A percentile compares a stretch with the other conserved stretches of the same genome.
phyloP scores from a whole-genome alignment of 805 yeast genomes.

The Metschnikowia gelsemii region DNA sequence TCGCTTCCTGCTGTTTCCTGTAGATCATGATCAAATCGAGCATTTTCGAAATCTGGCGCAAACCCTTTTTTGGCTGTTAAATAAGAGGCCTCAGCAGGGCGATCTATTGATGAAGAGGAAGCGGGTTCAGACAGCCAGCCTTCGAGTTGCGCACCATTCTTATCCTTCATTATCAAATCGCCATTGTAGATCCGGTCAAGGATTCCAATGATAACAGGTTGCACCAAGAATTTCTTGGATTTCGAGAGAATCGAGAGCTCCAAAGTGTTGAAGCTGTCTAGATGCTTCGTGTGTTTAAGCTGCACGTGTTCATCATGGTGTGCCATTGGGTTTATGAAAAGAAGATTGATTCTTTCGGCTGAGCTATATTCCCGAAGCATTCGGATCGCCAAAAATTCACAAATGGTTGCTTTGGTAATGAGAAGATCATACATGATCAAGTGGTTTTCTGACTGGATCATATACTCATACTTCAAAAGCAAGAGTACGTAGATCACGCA shows the following conservation, averaged over 20 bases:
- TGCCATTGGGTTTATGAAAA: conserved; percentile 48
- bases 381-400: conserved; percentile 53
- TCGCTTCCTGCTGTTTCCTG: conserved; percentile 2
- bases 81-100: conserved; percentile 5
- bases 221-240: conserved; percentile 51
- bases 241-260: conserved; percentile 54
- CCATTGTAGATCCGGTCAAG: conserved; percentile 54
- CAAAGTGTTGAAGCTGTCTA: conserved; percentile 42
- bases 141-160: conserved; percentile 23
- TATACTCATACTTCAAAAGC: conserved; percentile 37
- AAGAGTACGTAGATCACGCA: conserved; percentile 34
- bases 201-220: conserved; percentile 49
- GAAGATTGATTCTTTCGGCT: conserved; percentile 42
- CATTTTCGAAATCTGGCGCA: conserved; percentile 1
- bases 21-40: not conserved
- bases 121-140: not conserved
- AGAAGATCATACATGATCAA: conserved; percentile 37
- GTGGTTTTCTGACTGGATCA: conserved; percentile 40
- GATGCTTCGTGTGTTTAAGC: conserved; percentile 21
- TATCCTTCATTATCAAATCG: conserved; percentile 40
- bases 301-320: conserved; percentile 18
- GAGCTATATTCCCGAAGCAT: conserved; percentile 47
- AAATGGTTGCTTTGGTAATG: conserved; percentile 47
- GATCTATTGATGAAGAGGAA: not conserved
- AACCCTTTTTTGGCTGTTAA: conserved; percentile 4